These are phyloP conservation scores for Acanthamoeba sp. DNA, from an alignment of 208 protist species.

Conservation along the genomic window DNA sequence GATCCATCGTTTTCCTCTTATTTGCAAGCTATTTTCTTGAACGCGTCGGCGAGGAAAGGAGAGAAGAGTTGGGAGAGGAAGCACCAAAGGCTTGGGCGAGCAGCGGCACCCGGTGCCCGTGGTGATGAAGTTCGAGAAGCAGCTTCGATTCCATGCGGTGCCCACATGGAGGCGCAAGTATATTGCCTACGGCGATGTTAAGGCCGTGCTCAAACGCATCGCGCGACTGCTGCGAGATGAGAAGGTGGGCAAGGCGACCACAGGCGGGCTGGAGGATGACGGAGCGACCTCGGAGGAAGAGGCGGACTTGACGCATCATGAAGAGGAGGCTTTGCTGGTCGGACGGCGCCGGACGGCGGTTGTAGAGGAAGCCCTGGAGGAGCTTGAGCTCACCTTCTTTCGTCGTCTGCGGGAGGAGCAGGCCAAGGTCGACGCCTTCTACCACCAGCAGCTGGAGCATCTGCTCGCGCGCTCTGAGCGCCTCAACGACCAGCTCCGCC, in stretches of 20 bases:
- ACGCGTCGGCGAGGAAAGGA: neutral
- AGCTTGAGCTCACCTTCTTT: constrained; percentile 61
- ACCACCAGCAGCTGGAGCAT: constrained; percentile 49
- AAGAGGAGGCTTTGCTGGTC: neutral
- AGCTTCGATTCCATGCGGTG: constrained; percentile 24
- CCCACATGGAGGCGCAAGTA: constrained; percentile 49
- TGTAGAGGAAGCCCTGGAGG: constrained; percentile 6
- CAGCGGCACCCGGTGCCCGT: neutral
- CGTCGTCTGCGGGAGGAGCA: constrained; percentile 40
- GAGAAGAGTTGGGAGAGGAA: neutral
- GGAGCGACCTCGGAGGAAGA: neutral
- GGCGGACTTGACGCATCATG: neutral
- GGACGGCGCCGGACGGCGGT: neutral
- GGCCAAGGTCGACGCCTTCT: constrained; percentile 53
- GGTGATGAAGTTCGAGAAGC: constrained; percentile 64
- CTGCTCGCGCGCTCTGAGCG: constrained; percentile 7
- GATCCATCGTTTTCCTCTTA: neutral
- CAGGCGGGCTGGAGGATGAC: neutral
- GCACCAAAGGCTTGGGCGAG: neutral
- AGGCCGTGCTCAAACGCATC: constrained; percentile 6
- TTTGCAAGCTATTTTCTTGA: neutral
- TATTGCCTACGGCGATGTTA: constrained; percentile 4
- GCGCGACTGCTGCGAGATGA: neutral
- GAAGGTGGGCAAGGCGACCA: neutral
- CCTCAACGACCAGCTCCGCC: constrained; percentile 48